Evolutionary conservation across 2,329 filamentous ascomycete species (phyloP).

Genomic region (Cytospora schulzeri): DNA sequence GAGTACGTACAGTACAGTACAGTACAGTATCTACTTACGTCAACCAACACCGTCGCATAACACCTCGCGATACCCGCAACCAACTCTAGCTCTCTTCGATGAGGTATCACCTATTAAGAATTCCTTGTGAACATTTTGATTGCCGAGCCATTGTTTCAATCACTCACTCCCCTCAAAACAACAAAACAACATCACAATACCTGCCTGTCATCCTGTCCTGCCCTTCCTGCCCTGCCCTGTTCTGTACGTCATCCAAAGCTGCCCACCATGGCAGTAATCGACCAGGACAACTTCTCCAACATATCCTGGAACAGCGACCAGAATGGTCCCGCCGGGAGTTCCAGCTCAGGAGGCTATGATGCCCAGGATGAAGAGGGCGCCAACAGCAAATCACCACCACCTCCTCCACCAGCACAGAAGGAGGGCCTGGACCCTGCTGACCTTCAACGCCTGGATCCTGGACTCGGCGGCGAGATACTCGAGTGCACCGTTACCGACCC

Average conservation of each 20-base stretch:
- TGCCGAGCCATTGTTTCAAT: background rate
- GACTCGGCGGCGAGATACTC: constrained; percentile 72
- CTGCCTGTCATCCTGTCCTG: background rate
- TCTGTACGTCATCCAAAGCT: constrained; percentile 13
- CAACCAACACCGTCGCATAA: background rate
- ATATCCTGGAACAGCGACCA: constrained; percentile 76
- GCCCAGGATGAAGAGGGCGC: constrained; percentile 30
- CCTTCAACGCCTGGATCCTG: constrained; percentile 59
- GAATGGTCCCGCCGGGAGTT: constrained; percentile 43
- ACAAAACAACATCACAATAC: background rate
- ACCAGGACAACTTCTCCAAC: constrained; percentile 76
- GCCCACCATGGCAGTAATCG: constrained; percentile 48
- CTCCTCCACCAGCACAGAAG: constrained; percentile 30
- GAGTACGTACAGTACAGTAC: constrained; percentile 2
- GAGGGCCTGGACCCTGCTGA: constrained; percentile 50
- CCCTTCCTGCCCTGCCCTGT: background rate
- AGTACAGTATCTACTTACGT: background rate
- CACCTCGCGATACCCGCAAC: background rate
- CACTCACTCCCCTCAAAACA: background rate
- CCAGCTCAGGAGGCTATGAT: constrained; percentile 30
- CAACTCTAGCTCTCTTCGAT: background rate
- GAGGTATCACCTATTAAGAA: background rate
- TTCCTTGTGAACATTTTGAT: background rate
- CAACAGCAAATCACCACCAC: constrained; percentile 33
- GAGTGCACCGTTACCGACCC: constrained; percentile 83